Evolutionary conservation across 495 filamentous ascomycete genomes (phyloP).

Genomic region (Neurospora sp.): DNA sequence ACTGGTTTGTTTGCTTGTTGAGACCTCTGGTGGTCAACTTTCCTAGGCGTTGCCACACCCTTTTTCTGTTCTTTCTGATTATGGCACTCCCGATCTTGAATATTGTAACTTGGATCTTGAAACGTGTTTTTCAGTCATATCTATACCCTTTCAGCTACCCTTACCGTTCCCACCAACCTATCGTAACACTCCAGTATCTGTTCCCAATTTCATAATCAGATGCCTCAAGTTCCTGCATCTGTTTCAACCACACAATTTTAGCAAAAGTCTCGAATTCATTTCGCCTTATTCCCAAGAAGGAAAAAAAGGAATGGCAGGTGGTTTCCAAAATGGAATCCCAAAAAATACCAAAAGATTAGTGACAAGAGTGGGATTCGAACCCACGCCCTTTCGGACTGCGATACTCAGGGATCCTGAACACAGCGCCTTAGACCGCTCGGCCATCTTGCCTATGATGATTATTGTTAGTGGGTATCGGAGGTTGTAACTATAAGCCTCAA

Average conservation of each 20-base stretch:
- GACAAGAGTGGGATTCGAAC: slow-evolving; percentile 28
- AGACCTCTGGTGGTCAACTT: not conserved
- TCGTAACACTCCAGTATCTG: too few species aligned
- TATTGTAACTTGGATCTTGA: too few species aligned
- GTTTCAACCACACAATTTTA: not conserved
- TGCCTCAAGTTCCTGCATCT: too few species aligned
- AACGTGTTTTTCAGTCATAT: too few species aligned
- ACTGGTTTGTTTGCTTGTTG: not conserved
- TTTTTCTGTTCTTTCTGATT: too few species aligned
- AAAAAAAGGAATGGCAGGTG: not conserved
- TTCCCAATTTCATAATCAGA: not conserved
- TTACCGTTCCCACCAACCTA: too few species aligned
- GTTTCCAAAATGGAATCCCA: not conserved
- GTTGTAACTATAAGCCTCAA: not conserved
- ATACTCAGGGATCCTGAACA: not conserved
- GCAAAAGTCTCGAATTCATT: not conserved
- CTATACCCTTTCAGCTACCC: too few species aligned
- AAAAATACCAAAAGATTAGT: not conserved
- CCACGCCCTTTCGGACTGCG: slow-evolving; percentile 25
- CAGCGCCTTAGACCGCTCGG: not conserved
- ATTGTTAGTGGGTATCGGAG: not conserved
- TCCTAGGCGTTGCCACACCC: not conserved
- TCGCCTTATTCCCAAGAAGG: not conserved
- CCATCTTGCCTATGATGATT: not conserved
- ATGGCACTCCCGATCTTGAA: too few species aligned